Conservation (phyloP, 164 flowering plant genomes). For the Buxus sempervirens region DNA sequence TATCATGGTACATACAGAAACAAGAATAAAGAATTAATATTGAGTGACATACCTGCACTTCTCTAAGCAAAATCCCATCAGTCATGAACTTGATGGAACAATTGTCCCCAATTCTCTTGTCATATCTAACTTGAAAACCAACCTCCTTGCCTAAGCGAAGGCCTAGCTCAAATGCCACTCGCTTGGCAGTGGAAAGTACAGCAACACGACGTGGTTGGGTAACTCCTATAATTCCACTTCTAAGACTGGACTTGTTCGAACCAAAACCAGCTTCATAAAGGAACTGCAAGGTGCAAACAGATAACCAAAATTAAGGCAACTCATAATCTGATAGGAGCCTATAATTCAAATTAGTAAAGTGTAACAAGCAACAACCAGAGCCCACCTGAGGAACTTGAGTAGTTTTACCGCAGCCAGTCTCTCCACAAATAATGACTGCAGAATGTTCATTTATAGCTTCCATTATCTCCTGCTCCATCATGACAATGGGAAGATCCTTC, state of each 20-base stretch:
- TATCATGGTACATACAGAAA: neutral
- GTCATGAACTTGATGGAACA: conserved; percentile 96
- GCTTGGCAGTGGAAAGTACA: conserved; percentile 89
- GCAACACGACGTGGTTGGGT: conserved; percentile 99
- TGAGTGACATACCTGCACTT: conserved; percentile 62
- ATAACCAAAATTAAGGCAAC: conserved; percentile 8
- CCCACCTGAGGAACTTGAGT: conserved; percentile 93
- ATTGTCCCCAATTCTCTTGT: conserved; percentile 70
- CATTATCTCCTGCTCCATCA: conserved; percentile 99
- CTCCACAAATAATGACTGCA: conserved; percentile 79
- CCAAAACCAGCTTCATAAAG: conserved; percentile 97
- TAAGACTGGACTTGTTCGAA: conserved; percentile 33
- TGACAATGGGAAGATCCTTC: conserved; percentile 84
- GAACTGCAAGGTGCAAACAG: conserved; percentile 52
- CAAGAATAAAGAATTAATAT: conserved; percentile 1
- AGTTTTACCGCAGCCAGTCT: conserved; percentile 96
- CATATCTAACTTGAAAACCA: conserved; percentile 96
- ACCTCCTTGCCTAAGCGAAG: conserved; percentile 78
- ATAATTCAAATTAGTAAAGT: neutral
- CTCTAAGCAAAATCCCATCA: conserved; percentile 94
- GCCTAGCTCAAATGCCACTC: conserved; percentile 94
- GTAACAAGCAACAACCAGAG: conserved; percentile 3
- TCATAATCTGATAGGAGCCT: neutral
- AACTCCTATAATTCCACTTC: conserved; percentile 78
- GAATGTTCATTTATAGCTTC: conserved; percentile 79